Base-by-base conservation (phyloP, 805 yeast genomes). In the Barnettozyma vustinii region DNA sequence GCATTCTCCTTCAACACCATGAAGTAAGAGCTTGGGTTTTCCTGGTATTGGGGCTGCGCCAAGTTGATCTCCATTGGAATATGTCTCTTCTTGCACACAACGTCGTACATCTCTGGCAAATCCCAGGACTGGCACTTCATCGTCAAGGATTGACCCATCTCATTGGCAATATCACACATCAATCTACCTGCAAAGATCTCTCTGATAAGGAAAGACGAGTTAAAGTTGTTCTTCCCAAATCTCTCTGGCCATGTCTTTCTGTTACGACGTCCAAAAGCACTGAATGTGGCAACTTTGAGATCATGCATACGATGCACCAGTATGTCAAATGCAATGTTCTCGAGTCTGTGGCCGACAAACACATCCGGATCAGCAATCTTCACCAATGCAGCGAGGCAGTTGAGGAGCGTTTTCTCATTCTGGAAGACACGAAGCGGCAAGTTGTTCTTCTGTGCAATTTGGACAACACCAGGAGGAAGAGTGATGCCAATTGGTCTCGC, bases 51-150 rank as follows among this genome's bases (percentile, higher is more conserved):
- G 3, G 83, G 77, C 51, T 81, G 80, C 54, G 82, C 81, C 52
- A 83, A 77, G 62, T 89, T 90, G 51, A 86, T 79, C 57, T 90
- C 97, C 55, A 81, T 66, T 9, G 88, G 75, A 13, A 71, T 65
- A 50, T 79, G 79, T 49, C 76, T 78, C 59, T 77, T 78, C 52
- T 78, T 80, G 57, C 96, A 83, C 16, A 87, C 86, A 44, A 87
- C 77, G 27, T 80, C 83, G 57, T 81, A 84, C 98, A 94, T 94
- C 66, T 94, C 99, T 13, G 86, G 74, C 49, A 94, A 72, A 51
- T 88, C 95, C 97, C 96, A 94, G 16, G 92, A 86, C 65, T 89
- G 96, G 69, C 98, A 94, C 64, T 90, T 89, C 5, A 84, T 72
- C 4, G 97, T 89, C 53, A 92, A 72, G 0, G 97, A 91, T 64